A percentile compares a stretch with the other conserved stretches of the same genome.
These are phyloP conservation scores for Sphaerulina vaccinii DNA, from an alignment of 2,329 filamentous ascomycete species.

Conservation along the genomic window DNA sequence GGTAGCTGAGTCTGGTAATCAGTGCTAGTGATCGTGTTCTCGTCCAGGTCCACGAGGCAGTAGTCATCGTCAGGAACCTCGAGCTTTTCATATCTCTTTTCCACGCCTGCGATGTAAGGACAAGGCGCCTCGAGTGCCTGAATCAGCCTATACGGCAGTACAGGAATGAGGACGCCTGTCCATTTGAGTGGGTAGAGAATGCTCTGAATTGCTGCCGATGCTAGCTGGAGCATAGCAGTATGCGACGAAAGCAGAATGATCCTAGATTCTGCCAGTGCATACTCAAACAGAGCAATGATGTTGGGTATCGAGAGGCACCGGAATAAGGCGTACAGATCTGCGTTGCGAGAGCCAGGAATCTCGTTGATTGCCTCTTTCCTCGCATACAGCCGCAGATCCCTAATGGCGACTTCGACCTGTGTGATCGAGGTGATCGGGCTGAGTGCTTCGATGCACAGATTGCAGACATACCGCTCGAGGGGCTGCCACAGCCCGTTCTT, in stretches of 20 bases:
- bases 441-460: conserved; percentile 91
- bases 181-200: conserved; percentile 88
- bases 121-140: conserved; percentile 92
- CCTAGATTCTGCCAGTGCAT: conserved; percentile 84
- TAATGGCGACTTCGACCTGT: conserved; percentile 86
- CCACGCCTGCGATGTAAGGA: conserved; percentile 94
- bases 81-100: conserved; percentile 82
- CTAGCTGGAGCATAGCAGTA: conserved; percentile 92
- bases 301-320: conserved; percentile 86
- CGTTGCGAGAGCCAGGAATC: conserved; percentile 84
- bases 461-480: conserved; percentile 93
- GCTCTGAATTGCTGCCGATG: conserved; percentile 80
- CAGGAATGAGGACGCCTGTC: conserved; percentile 90
- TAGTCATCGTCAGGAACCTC: conserved; percentile 93
- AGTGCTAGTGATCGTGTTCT: conserved; percentile 84
- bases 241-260: conserved; percentile 97
- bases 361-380: conserved; percentile 92
- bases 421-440: conserved; percentile 91
- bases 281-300: conserved; percentile 86
- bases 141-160: conserved; percentile 81
- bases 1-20: conserved; percentile 75
- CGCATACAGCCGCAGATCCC: conserved; percentile 87
- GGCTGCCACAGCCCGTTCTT: conserved; percentile 94
- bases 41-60: conserved; percentile 89
- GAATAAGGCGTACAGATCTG: conserved; percentile 91